Base-by-base conservation (phyloP, 2,329 filamentous ascomycete species). In the Exutisphaerella laricina region DNA sequence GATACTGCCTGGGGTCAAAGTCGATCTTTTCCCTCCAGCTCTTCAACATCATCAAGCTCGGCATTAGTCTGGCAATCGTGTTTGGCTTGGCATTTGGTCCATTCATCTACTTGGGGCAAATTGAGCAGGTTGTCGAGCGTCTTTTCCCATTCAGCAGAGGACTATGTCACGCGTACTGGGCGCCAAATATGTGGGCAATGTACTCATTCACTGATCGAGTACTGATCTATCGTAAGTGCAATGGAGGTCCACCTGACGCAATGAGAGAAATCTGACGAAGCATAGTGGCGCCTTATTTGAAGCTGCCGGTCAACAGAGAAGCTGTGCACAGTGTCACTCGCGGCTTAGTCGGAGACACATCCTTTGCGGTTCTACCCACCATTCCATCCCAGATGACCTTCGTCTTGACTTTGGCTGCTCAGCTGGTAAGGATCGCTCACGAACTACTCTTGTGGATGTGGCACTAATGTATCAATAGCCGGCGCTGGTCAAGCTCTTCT, bases 131-230 rank as follows among this genome's bases (percentile, higher is more conserved):
- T 16, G 67, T 92, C 46, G 83, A 80, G 59, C 78, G 92, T 25
- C 70, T 98, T 6, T 98, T 98, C 58, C 92, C 92, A 0, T 98
- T 98, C 64, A 88, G 88, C 1, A 77, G 92, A 46, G 92, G 92
- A 0, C 71, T 98, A 4, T 97, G 90, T 62, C 92, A 98, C 69
- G 92, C 92, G 1, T 98, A 98, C 65, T 98, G 92, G 92, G 92
- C 92, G 9, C 89, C 92, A 0, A 98, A 98, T 55, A 71, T 95
- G 1, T 98, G 92, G 92, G 90, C 92, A 0, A 77, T 97, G 62
- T 98, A 98, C 67, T 96, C 92, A 0, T 95, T 97, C 62, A 70
- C 77, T 2, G 92, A 98, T 60, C 77, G 92, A 40, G 68, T 88
- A 5, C 64, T 98, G 53, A 95, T 98, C 46, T 78, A 81, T 56